Evolutionary conservation across 129 eudicot species (phyloP), one percentile per base, ranked within the genome.

Genomic region (Sambucus nigra): DNA sequence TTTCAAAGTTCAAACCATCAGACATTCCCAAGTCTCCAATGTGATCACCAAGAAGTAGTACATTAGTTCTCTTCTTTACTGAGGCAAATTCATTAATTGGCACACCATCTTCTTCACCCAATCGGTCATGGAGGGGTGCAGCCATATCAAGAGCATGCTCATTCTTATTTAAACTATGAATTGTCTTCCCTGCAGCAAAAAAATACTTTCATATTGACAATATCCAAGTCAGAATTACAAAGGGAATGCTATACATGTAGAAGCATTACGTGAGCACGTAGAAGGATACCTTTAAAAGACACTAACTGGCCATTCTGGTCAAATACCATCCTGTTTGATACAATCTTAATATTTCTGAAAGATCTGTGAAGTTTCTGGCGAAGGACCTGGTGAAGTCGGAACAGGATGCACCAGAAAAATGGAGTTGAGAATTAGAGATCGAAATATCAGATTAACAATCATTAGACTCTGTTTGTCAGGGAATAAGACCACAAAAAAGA

Each of bases 61-160:
- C 96, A 58, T 87, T 87, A 27, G 86, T 87, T 72, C 96, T 74
- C 58, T 57, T 66, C 57, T 77, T 83, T 69, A 87, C 73, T 5
- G 85, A 66, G 41, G 74, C 69, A 38, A 47, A 55, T 42, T 80
- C 89, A 9, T 74, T 57, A 21, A 58, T 49, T 13, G 59, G 63
- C 29, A 72, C 83, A 76, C 72, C 69, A 19, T 47, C 71, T 59
- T 71, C 77, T 59, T 71, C 77, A 59, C 94, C 94, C 58, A 82
- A 53, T 20, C 71, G 67, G 49, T 79, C 89, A 61, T 80, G 88
- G 39, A 83, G 50, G 14, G 96, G 82, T 31, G 86, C 94, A 61
- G 94, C 89, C 96, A 83, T 87, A 71, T 87, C 96, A 63, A 87
- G 87, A 41, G 94, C 88, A 80, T 87, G 96, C 66, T 87, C 96